A percentile compares a stretch with the other conserved stretches of the same genome.
Conservation (phyloP, 2,329 filamentous ascomycete genomes). For the Teratosphaeria epicoccoides region DNA sequence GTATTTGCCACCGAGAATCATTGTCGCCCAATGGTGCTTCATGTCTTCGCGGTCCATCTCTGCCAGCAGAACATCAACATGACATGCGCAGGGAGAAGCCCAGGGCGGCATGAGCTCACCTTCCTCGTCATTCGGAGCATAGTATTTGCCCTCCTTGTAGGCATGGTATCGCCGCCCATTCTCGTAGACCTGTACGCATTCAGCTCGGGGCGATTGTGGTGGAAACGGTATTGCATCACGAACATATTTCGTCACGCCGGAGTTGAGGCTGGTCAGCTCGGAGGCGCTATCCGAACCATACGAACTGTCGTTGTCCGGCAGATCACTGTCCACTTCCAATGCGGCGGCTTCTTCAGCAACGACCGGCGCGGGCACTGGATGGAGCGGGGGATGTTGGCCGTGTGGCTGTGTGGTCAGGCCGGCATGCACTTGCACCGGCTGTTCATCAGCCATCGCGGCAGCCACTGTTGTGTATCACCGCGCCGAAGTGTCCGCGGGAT, state of each 20-base stretch:
- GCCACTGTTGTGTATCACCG: neutral
- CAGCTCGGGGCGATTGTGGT: neutral
- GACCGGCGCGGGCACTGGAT: neutral
- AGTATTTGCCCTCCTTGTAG: conserved; percentile 21
- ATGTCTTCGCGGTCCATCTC: conserved; percentile 23
- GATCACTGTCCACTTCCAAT: conserved; percentile 18
- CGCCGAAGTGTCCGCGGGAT: neutral
- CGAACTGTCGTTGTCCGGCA: conserved; percentile 16
- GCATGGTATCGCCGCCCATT: conserved; percentile 22
- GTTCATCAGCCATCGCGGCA: neutral
- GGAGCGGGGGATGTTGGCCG: neutral
- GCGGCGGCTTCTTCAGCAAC: neutral
- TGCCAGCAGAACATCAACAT: neutral
- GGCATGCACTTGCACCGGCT: neutral
- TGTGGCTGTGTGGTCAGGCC: neutral
- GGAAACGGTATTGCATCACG: conserved; percentile 10
- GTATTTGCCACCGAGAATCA: conserved; percentile 24
- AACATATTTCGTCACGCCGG: conserved; percentile 4
- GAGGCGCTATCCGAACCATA: conserved; percentile 20
- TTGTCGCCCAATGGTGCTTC: conserved; percentile 15
- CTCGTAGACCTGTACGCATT: conserved; percentile 4
- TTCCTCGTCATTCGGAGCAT: conserved; percentile 25
- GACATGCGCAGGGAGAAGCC: neutral
- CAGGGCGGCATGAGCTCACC: neutral
- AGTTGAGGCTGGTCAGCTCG: conserved; percentile 13